phyloP scores from a whole-genome alignment of 305 asterid species.

The Fraxinus floribunda region DNA sequence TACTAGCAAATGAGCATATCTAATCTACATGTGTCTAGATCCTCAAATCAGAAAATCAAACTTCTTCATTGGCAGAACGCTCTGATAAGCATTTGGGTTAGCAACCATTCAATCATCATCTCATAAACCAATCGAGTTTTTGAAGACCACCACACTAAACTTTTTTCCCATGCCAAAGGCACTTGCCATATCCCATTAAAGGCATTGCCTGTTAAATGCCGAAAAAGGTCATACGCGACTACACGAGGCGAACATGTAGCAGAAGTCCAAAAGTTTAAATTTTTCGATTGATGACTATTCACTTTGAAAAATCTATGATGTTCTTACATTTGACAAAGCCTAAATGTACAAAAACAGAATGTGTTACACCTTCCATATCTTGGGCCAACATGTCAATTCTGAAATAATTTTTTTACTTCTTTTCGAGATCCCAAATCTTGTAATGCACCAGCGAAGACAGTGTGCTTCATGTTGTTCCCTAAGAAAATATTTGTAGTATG shows the following conservation, averaged over 20 bases:
- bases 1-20: not conserved
- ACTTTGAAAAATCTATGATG: not conserved
- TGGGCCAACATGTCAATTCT: not conserved
- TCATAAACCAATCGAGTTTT: constrained; percentile 2
- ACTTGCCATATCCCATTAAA: constrained; percentile 1
- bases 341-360: not conserved
- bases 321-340: not conserved
- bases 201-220: constrained; percentile 12
- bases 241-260: not conserved
- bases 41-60: not conserved
- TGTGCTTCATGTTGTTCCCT: not conserved
- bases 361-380: not conserved
- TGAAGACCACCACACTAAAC: constrained; percentile 27
- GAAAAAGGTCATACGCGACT: not conserved
- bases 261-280: not conserved
- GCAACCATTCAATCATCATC: not conserved
- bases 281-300: not conserved
- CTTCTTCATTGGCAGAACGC: not conserved
- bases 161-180: not conserved
- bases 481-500: not conserved
- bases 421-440: not conserved
- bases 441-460: not conserved
- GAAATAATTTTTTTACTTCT: not conserved
- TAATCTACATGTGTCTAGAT: not conserved
- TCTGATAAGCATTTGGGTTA: constrained; percentile 12